Percentiles rank a stretch among this genome's conserved stretches.
These are phyloP conservation scores for Calonectria ilicicola DNA, from an alignment of 2,329 filamentous ascomycete species.

Conservation along the genomic window DNA sequence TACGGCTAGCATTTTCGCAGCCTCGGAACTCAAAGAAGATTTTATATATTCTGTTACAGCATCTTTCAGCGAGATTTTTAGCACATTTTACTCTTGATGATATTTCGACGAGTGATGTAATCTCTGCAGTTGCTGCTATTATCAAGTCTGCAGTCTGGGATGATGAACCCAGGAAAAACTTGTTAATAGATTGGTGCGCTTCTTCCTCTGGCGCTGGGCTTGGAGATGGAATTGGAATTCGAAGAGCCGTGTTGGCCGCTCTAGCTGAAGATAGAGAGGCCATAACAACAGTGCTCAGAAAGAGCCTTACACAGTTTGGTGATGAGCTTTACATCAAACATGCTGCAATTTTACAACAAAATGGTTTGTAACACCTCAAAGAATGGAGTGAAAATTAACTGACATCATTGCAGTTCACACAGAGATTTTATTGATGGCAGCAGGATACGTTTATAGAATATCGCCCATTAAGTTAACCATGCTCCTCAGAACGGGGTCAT, in stretches of 20 bases:
- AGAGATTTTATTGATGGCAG: constrained; percentile 81
- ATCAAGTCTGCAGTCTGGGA: constrained; percentile 62
- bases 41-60: constrained; percentile 46
- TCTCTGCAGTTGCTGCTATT: constrained; percentile 71
- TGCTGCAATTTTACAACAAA: constrained; percentile 86
- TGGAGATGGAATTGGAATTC: constrained; percentile 73
- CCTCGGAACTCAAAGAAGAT: constrained; percentile 42
- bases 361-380: constrained; percentile 67
- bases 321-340: constrained; percentile 91
- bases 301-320: constrained; percentile 79
- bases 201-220: constrained; percentile 73
- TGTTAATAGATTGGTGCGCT: constrained; percentile 75
- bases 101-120: constrained; percentile 45
- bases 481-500: constrained; percentile 77
- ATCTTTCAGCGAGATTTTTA: constrained; percentile 60
- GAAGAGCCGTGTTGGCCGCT: constrained; percentile 73
- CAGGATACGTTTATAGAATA: constrained; percentile 79
- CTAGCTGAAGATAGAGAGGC: constrained; percentile 64
- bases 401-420: constrained; percentile 73
- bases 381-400: constrained; percentile 25
- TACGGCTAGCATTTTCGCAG: constrained; percentile 45
- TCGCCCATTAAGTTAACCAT: constrained; percentile 75
- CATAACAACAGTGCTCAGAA: constrained; percentile 72
- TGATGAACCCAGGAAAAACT: constrained; percentile 61
- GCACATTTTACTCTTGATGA: constrained; percentile 49